Evolutionary conservation across 2,329 filamentous ascomycete species (phyloP).

Genomic region (Colletotrichum sp.): DNA sequence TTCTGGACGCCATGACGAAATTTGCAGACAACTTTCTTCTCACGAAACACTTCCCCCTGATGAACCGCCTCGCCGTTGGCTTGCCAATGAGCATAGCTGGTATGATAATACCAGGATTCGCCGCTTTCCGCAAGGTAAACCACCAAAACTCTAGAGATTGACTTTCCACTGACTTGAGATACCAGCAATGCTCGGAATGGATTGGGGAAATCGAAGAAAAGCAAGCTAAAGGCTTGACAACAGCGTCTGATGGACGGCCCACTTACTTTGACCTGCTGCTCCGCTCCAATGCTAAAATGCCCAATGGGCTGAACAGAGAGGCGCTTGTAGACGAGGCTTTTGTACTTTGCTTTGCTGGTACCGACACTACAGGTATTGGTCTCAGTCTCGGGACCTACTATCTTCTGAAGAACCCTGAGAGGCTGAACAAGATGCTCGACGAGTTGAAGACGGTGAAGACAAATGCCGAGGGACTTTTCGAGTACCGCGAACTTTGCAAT

Average conservation of each 20-base stretch:
- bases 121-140: background rate
- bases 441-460: background rate
- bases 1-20: background rate
- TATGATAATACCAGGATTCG: background rate
- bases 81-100: background rate
- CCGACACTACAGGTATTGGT: background rate
- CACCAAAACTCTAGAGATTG: background rate
- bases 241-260: background rate
- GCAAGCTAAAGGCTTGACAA: background rate
- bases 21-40: background rate
- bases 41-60: background rate
- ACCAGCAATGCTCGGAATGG: background rate
- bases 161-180: background rate
- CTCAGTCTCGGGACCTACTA: background rate
- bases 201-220: background rate
- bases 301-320: background rate
- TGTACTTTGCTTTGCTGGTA: background rate
- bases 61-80: background rate
- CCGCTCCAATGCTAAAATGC: background rate
- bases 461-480: background rate
- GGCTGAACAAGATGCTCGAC: background rate
- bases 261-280: background rate
- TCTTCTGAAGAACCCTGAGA: background rate
- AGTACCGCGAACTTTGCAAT: background rate
- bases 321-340: background rate